Base-by-base conservation (phyloP, 441 rosid species). In the Bocquillonia castaneifolia region DNA sequence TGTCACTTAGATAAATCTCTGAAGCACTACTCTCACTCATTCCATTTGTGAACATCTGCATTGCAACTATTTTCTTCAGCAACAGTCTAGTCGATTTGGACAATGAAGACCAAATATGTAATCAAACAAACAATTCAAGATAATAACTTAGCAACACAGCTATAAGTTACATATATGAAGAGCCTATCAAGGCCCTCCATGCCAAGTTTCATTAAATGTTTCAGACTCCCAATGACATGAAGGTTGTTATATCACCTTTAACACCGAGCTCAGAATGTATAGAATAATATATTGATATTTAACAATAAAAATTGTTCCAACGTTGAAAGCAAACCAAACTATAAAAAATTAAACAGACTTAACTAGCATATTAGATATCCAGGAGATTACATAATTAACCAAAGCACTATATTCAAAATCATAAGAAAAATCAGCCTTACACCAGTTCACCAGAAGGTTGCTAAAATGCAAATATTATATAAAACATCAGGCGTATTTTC, bases 31-130 rank as follows among this genome's bases (percentile, higher is more conserved):
- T 95, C 86, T 92, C 99, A 40, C 88, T 77, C 98, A 95, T 95
- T 74, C 97, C 96, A 76, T 95, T 95, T 45, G 99, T 95, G 80
- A 95, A 89, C 99, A 95, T 95, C 99, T 95, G 89, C 62, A 71
- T 60, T 50, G 53, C 36, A 77, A 62, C 39, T 26, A 59, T 60
- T 71, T 36, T 63, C 57, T 39, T 84, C 32, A 73, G 67, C 31
- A 48, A 45, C 28, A 50, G 47, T 58, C 67, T 67, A 56, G 17
- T 53, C 29, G 25, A 67, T 53, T 53, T 65, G 70, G 56, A 29
- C 18, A 58, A 53, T 37, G 47, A 61, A 39, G 44, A 23, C 59
- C 53, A 74, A 51, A 15, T 17, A 67, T 52, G 50, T 39, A 32
- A 68, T 17, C 60, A 59, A 10, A 10, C 36, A 48, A 22, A n/a